Base-by-base conservation (phyloP, 768 basidiomycete genomes). In the Suillus subluteus region DNA sequence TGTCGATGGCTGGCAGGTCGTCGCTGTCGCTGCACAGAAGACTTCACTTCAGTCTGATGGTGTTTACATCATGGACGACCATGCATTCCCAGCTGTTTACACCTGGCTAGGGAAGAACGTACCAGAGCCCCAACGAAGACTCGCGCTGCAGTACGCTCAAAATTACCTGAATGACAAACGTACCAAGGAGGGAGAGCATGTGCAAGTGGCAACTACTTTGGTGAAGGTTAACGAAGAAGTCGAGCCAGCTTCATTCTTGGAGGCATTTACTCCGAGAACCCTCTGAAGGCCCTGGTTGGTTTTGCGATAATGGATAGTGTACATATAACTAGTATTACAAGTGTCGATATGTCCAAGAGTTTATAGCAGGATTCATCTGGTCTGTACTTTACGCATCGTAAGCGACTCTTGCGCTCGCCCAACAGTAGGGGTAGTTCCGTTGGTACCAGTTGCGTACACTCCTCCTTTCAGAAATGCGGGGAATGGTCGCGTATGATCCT, bases 361-460 rank as follows among this genome's bases (percentile, higher is more conserved):
- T 6, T 37, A 56, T 13, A 8, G n/a, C 11, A 56, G 44, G n/a
- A 18, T 41, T 30, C 26, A 12, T 26, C 6, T 15, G 13, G 30
- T 21, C 4, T 43, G 21, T 30, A 12, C 58, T 58, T 69, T 65
- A 76, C 9, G 77, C 58, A 66, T 91, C 85, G 68, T 90, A 91
- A 38, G 77, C 90, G 18, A 92, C 78, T 30, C 90, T 78, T 6
- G 86, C 98, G 23, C 94, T 92, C 62, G 90, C 83, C 89, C 95
- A 98, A 3, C 95, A 81, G 75, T 92, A 99, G 1, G 91, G 89
- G 69, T 99, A 99, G 73, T 91, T 95, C 69, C 87, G 84, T 78
- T 96, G 95, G 77, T 94, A 96, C 87, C 90, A 98, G 82, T 99
- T 99, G 65, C 94, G 84, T 74, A 97, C 76, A 4, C 89, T 84